Percentiles rank a stretch among this genome's conserved stretches.
Conservation (phyloP, 2,329 filamentous ascomycete genomes). For the Xylaria multiplex region DNA sequence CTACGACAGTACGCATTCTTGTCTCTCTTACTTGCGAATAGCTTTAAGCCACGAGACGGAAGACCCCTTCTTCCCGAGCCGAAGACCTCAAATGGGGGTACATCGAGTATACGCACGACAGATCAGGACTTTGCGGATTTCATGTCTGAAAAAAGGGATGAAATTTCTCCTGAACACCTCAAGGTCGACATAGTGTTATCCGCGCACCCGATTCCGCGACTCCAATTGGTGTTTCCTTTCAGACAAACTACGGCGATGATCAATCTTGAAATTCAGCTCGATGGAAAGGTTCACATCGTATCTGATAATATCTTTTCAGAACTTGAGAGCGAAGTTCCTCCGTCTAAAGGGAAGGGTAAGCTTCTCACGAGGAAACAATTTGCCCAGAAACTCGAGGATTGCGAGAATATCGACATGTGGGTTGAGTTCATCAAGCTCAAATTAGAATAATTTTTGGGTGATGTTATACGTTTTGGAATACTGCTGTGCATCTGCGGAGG, state of each 20-base stretch:
- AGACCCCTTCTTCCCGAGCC: constrained; percentile 42
- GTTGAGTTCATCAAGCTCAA: constrained; percentile 45
- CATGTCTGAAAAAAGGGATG: constrained; percentile 31
- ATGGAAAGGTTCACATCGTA: constrained; percentile 67
- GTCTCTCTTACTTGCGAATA: constrained; percentile 70
- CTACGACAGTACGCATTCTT: constrained; percentile 81
- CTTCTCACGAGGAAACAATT: constrained; percentile 32
- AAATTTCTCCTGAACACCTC: constrained; percentile 22
- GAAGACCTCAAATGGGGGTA: constrained; percentile 26
- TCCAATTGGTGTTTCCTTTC: constrained; percentile 67
- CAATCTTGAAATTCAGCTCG: constrained; percentile 67
- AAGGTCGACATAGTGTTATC: constrained; percentile 63
- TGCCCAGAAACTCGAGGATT: constrained; percentile 42
- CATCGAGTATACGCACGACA: constrained; percentile 39
- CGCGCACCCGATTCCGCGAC: constrained; percentile 59
- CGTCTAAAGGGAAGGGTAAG: constrained; percentile 27
- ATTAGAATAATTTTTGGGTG: constrained; percentile 39
- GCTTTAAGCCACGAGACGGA: constrained; percentile 59
- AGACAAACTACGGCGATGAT: constrained; percentile 60
- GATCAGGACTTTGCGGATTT: constrained; percentile 41
- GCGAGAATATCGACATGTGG: constrained; percentile 46
- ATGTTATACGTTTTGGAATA: not conserved
- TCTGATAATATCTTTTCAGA: constrained; percentile 64
- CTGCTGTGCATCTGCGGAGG: not conserved
- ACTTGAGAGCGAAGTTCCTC: constrained; percentile 15